Evolutionary conservation across 83 land plant species (phyloP), one percentile per base, ranked within the genome.

Genomic region (Picea abies): DNA sequence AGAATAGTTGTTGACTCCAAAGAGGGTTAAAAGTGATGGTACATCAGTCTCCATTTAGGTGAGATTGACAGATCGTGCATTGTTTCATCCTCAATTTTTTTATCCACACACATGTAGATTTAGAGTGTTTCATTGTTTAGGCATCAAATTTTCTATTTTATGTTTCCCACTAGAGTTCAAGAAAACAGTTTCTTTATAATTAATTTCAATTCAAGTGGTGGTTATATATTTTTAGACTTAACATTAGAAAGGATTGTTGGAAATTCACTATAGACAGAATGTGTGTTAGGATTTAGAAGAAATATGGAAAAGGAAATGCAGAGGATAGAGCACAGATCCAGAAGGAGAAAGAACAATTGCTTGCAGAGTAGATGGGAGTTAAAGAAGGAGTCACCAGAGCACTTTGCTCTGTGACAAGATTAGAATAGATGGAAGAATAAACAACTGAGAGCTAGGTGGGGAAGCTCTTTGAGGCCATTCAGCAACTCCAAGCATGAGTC

Each of bases 1-100:
- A 75, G 78, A 47, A 56, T 60, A 75, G 58, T 20, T 75, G 22
- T 75, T 75, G 23, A 75, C 78, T 47, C 17, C 78, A 75, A 75
- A 75, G 4, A 22, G 78, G 23, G 52, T 47, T 49, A 75, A 75
- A 75, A 75, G 49, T 32, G 35, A 32, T 32, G 35, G 35, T 32
- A 32, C 35, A 32, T 32, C 1, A 32, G 35, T 32, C 35, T 75
- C 78, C 23, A 75, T 25, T 47, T 75, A 75, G 56, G 78, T 22
- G 78, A 75, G 78, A 22, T 47, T 20, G 11, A 75, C 78, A 75
- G 12, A 47, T n/a, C 14, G 15, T 52, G 1, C 47, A 47, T 15
- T 44, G 16, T 75, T 75, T 47, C 14, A n/a, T 75, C 49, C 26
- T 47, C 5, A 37, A 69, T 26, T 19, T 67, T 67, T 11, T 12